Conservation (phyloP, 768 basidiomycete genomes). For the Chalciporus chontae region DNA sequence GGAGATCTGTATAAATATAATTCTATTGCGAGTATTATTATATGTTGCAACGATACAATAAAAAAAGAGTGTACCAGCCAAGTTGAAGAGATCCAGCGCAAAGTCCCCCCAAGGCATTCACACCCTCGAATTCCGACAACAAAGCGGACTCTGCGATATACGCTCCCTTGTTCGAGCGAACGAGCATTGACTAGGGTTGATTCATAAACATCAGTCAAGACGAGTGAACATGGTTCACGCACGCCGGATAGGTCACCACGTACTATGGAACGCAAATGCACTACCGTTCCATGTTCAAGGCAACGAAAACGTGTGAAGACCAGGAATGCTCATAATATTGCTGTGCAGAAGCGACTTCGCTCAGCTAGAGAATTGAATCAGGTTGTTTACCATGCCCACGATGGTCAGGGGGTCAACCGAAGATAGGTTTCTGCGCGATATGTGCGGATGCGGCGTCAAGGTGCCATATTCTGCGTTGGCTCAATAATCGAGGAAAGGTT, state of each 20-base stretch:
- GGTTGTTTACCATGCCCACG: constrained; percentile 5
- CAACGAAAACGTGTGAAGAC: not conserved
- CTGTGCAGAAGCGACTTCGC: not conserved
- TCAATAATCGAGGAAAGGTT: too few relatives aligned
- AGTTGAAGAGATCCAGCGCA: not conserved
- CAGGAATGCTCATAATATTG: constrained; percentile 2
- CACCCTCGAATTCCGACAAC: not conserved
- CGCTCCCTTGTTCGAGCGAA: not conserved
- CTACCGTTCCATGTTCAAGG: not conserved
- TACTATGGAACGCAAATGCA: constrained; percentile 2
- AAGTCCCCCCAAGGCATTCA: not conserved
- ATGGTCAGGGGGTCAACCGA: constrained; percentile 9
- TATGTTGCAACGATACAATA: too few relatives aligned
- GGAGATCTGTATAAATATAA: too few relatives aligned
- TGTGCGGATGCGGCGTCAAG: constrained; percentile 17
- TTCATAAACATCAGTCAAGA: not conserved
- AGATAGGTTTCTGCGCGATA: not conserved
- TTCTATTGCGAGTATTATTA: too few relatives aligned
- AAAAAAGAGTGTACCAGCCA: too few relatives aligned
- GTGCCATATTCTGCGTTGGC: constrained; percentile 22
- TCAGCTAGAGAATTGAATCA: not conserved
- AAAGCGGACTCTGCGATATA: constrained; percentile 4
- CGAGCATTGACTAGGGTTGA: constrained; percentile 3
- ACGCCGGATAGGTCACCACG: constrained; percentile 9
- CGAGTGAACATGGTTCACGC: not conserved